phyloP scores from a whole-genome alignment of 306 rosid species.

The Lotus japonicus region DNA sequence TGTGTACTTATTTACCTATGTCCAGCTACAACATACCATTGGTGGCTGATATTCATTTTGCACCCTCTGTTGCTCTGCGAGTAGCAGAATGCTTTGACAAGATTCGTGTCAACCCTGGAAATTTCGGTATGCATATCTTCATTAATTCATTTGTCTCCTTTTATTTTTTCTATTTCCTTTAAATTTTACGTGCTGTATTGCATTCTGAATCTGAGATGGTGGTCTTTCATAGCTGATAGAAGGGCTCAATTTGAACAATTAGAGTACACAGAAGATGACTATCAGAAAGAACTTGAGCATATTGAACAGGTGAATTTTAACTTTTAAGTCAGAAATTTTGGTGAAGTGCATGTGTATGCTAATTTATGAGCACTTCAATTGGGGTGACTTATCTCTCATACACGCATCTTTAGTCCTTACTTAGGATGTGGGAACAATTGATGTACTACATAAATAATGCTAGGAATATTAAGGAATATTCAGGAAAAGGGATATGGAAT shows the following conservation, averaged over 20 bases:
- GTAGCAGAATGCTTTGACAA: slow-evolving; percentile 92
- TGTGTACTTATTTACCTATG: slow-evolving; percentile 12
- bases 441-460: background rate
- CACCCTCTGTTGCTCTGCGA: slow-evolving; percentile 75
- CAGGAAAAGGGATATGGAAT: background rate
- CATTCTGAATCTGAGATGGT: slow-evolving; percentile 24
- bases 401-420: background rate
- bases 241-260: slow-evolving; percentile 89
- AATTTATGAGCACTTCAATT: background rate
- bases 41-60: slow-evolving; percentile 93
- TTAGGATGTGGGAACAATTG: background rate
- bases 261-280: slow-evolving; percentile 90
- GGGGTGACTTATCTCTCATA: background rate
- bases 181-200: background rate
- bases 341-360: background rate
- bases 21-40: slow-evolving; percentile 78
- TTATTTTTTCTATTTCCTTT: background rate
- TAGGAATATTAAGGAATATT: background rate
- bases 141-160: background rate
- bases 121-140: slow-evolving; percentile 56
- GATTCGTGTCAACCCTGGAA: slow-evolving; percentile 93
- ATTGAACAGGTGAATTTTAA: slow-evolving; percentile 70
- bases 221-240: slow-evolving; percentile 75
- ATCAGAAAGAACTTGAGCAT: slow-evolving; percentile 96
- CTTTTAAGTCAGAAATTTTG: background rate